These are phyloP conservation scores for Trichoderma koningii DNA, from an alignment of 2,329 filamentous ascomycete genomes.

Conservation along the genomic window DNA sequence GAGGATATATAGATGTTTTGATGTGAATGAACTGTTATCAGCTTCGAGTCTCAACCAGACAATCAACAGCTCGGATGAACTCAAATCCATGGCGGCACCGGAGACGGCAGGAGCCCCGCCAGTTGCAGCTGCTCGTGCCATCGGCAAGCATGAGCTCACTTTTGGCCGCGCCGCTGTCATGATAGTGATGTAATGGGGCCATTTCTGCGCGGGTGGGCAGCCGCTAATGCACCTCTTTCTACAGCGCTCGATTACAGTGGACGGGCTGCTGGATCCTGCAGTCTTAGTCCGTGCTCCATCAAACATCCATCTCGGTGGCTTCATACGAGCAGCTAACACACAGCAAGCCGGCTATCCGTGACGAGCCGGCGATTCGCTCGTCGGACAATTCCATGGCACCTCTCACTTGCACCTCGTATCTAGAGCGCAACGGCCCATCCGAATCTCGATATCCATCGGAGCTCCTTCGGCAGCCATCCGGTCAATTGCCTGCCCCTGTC, in stretches of 20 bases:
- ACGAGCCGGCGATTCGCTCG: too few species aligned
- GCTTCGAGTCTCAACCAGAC: background rate
- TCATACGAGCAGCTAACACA: too few species aligned
- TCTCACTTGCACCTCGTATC: too few species aligned
- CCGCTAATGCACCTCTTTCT: constrained; percentile 14
- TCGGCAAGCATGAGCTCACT: constrained; percentile 20
- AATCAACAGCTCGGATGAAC: background rate
- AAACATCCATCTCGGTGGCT: too few species aligned
- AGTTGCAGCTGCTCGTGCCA: constrained; percentile 18
- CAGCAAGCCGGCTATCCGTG: too few species aligned
- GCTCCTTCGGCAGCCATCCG: constrained; percentile 11
- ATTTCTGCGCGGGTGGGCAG: background rate
- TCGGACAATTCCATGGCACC: too few species aligned
- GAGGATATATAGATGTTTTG: too few species aligned
- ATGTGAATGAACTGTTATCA: background rate
- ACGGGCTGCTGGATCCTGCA: too few species aligned
- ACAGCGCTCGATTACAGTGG: too few species aligned
- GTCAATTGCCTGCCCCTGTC: constrained; percentile 11
- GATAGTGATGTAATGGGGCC: constrained; percentile 26
- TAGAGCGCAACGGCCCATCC: background rate
- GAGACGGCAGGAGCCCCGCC: constrained; percentile 3
- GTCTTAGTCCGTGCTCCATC: too few species aligned
- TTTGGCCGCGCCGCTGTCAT: constrained; percentile 19
- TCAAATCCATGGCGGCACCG: background rate
- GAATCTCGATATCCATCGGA: constrained; percentile 14